Percentiles rank a stretch among this genome's conserved stretches.
Evolutionary conservation across 1,139 yeast genomes (phyloP).

Genomic region (Kodamaea derodonti): DNA sequence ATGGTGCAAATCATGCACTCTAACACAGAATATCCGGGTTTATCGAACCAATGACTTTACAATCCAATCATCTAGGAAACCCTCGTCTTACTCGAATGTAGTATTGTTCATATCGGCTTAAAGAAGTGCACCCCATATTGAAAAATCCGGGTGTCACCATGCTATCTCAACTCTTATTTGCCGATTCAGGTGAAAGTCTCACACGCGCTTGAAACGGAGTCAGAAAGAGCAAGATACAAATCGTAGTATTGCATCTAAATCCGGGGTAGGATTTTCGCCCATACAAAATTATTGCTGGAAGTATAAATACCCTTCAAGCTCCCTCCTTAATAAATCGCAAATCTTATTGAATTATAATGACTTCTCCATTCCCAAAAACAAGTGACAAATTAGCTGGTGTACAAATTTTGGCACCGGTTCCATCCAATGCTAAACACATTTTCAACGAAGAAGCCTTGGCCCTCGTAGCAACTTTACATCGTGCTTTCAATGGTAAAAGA

Average conservation of each 20-base stretch:
- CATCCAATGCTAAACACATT: slow-evolving; percentile 56
- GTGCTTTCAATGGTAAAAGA: slow-evolving; percentile 63
- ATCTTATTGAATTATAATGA: slow-evolving; percentile 20
- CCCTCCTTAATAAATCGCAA: no score
- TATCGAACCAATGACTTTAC: no score
- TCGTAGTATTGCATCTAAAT: neutral
- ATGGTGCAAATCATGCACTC: no score
- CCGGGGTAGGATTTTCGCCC: neutral
- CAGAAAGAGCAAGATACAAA: neutral
- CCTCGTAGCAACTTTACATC: slow-evolving; percentile 69
- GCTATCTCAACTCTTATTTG: no score
- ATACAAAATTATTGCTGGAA: neutral
- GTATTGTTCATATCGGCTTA: neutral
- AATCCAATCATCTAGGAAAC: no score
- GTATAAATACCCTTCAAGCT: neutral
- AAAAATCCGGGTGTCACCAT: neutral
- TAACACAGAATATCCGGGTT: no score
- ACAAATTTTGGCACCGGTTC: slow-evolving; percentile 60
- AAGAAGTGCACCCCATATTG: neutral
- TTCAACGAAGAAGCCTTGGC: slow-evolving; percentile 67
- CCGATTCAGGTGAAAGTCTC: neutral
- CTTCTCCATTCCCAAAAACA: slow-evolving; percentile 52
- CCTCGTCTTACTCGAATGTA: no score
- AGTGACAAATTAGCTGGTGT: slow-evolving; percentile 59
- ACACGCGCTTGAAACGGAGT: neutral